Conservation (phyloP, 148 eudicot species). For the Chenopodium formosanum region DNA sequence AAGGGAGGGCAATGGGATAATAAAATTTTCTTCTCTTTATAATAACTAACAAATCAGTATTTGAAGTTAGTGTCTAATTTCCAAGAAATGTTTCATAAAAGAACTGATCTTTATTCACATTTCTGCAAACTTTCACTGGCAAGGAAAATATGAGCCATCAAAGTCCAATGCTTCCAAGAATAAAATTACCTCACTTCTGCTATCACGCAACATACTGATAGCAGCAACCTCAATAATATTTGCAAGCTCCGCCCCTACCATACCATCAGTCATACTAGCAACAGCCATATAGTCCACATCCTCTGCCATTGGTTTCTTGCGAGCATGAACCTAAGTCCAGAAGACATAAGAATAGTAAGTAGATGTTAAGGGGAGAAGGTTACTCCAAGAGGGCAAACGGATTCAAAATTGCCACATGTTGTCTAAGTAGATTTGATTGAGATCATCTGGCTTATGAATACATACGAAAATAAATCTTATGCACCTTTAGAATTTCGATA, state of each 20-base stretch:
- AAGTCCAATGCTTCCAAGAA: conserved; percentile 10
- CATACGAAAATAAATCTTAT: neutral
- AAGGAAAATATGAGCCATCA: neutral
- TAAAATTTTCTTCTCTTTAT: neutral
- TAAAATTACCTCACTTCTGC: conserved; percentile 72
- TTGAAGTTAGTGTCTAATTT: too few relatives aligned
- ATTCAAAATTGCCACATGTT: neutral
- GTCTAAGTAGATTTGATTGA: neutral
- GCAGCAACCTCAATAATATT: conserved; percentile 92
- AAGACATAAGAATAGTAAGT: conserved; percentile 4
- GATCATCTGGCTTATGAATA: conserved; percentile 11
- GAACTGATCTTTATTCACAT: neutral
- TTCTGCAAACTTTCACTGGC: neutral
- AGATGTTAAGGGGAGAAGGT: neutral
- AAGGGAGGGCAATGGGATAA: neutral
- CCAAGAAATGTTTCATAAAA: neutral
- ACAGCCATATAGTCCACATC: conserved; percentile 91
- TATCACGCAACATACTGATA: conserved; percentile 81
- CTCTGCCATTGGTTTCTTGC: conserved; percentile 84
- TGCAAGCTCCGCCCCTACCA: conserved; percentile 98
- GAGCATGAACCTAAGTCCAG: conserved; percentile 78
- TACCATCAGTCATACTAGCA: conserved; percentile 84
- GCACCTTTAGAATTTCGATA: conserved; percentile 73
- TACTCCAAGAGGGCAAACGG: neutral
- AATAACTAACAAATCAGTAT: too few relatives aligned